Base-by-base conservation (phyloP, 2,329 filamentous ascomycete species). In the Ophiostoma tasmaniense region DNA sequence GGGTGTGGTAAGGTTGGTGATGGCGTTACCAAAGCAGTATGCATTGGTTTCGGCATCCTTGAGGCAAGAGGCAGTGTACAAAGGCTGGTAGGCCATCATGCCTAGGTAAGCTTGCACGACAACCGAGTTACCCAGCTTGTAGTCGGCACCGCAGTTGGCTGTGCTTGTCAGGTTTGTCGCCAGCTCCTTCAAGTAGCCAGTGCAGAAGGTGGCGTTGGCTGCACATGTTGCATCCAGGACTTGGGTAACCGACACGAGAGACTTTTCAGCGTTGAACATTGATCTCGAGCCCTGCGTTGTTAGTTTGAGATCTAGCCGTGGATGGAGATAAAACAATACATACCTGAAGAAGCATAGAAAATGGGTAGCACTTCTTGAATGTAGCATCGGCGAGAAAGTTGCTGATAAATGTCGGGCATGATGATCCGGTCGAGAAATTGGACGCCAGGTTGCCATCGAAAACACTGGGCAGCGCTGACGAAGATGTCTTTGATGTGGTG, bases 11-110 rank as follows among this genome's bases (percentile, higher is more conserved):
- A 81, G 77, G 78, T 97, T 96, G 65, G 90, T 92, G 71, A 93
- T 87, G 66, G 94, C 92, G 73, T 91, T 89, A 73, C 91, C 91
- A 77, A 92, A 97, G 80, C 87, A 90, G 81, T 94, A 97, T 73
- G 87, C 85, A 66, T 83, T 83, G 0, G 87, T 88, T 0, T 81
- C 78, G 0, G 86, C 82, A 75, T 91, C 86, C 71, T 87, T 87
- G 25, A 96, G 84, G 76, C 95, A 99, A 7, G 90, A 90, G 2
- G 92, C 92, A 66, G 87, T 84, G 80, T 94, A 96, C 37, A 97
- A 80, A 35, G 89, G 85, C 72, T 88, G 82, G 79, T 97, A 99
- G 62, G 91, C 85, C 28, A 87, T 78, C 74, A 98, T 85, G 64
- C 91, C 92, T 59, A 86, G 81, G 76, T 93, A 92, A 3, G 92